A percentile compares a stretch with the other conserved stretches of the same genome.
These are phyloP conservation scores for Aspergillus pseudoviridinutans DNA, from an alignment of 2,329 filamentous ascomycete genomes.

Conservation along the genomic window DNA sequence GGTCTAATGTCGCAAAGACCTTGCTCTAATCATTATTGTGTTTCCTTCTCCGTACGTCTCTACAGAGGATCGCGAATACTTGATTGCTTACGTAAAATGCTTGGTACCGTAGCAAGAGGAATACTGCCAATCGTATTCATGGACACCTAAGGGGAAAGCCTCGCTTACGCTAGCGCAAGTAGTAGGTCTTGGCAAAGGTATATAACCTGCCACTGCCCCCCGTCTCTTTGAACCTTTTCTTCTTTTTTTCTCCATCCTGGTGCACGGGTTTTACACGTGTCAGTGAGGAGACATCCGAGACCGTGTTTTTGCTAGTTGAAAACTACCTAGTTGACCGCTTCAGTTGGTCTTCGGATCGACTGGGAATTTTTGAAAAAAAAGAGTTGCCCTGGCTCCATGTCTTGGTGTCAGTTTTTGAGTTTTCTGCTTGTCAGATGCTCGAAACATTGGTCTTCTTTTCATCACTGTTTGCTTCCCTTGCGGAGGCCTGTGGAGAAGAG, in stretches of 20 bases:
- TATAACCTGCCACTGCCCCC: slow-evolving; percentile 20
- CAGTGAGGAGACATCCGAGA: slow-evolving; percentile 86
- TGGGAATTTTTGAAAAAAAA: slow-evolving; percentile 72
- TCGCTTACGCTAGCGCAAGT: slow-evolving; percentile 29
- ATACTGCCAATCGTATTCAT: slow-evolving; percentile 5
- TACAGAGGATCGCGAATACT: background rate
- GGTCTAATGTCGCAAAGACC: background rate
- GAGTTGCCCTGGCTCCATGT: slow-evolving; percentile 23
- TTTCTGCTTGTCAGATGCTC: background rate
- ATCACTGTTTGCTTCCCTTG: slow-evolving; percentile 32
- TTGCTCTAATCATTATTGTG: no score
- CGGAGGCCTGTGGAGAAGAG: slow-evolving; percentile 39
- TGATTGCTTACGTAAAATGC: background rate
- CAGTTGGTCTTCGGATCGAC: slow-evolving; percentile 64
- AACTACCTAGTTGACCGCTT: slow-evolving; percentile 77
- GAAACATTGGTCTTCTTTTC: slow-evolving; percentile 34
- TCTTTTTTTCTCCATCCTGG: slow-evolving; percentile 39
- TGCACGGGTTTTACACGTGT: slow-evolving; percentile 72
- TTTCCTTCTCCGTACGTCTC: no score
- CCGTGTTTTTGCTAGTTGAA: slow-evolving; percentile 88
- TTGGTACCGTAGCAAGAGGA: background rate
- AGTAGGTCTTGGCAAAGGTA: slow-evolving; percentile 10
- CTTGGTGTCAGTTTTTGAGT: slow-evolving; percentile 15
- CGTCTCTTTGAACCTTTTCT: slow-evolving; percentile 25
- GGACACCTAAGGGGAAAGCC: background rate